Percentiles rank a stretch among this genome's conserved stretches.
phyloP scores from a whole-genome alignment of 2,329 filamentous ascomycete genomes.

The Cladophialophora carrionii region DNA sequence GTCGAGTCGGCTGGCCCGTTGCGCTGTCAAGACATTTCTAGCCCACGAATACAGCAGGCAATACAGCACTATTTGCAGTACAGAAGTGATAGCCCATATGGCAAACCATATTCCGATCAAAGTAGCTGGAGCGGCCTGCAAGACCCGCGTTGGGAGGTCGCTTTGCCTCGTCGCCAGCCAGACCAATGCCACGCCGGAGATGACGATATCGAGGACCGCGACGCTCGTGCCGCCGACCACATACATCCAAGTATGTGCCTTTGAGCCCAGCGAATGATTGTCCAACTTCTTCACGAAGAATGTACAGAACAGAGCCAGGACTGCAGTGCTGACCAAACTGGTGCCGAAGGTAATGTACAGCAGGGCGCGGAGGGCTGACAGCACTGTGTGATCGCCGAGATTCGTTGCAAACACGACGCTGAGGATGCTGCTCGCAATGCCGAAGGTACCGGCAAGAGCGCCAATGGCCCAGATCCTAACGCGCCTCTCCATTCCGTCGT shows the following conservation, averaged over 20 bases:
- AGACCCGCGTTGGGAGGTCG: conserved; percentile 27
- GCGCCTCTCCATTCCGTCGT: conserved; percentile 30
- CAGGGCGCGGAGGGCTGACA: conserved; percentile 30
- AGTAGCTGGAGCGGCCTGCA: conserved; percentile 18
- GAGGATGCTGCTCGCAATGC: conserved; percentile 32
- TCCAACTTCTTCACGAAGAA: conserved; percentile 26
- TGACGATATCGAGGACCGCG: conserved; percentile 22
- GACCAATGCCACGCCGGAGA: conserved; percentile 33
- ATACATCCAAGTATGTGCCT: conserved; percentile 23
- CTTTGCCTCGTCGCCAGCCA: conserved; percentile 29
- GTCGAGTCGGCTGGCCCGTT: conserved; percentile 27
- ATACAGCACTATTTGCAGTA: conserved; percentile 29
- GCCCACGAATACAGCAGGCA: conserved; percentile 31
- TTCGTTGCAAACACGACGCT: conserved; percentile 34
- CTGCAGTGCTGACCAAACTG: conserved; percentile 27
- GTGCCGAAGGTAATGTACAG: conserved; percentile 35
- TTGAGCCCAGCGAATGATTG: conserved; percentile 23
- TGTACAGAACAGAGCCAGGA: conserved; percentile 30
- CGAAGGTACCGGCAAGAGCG: conserved; percentile 27
- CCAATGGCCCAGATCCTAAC: conserved; percentile 34
- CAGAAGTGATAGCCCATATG: conserved; percentile 29
- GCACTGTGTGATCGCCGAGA: conserved; percentile 12
- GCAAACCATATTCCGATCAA: conserved; percentile 35
- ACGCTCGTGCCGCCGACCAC: conserved; percentile 21
- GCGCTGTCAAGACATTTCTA: conserved; percentile 26